Base-by-base conservation (phyloP, 2,329 filamentous ascomycete genomes). In the Sclerotinia sclerotiorum region DNA sequence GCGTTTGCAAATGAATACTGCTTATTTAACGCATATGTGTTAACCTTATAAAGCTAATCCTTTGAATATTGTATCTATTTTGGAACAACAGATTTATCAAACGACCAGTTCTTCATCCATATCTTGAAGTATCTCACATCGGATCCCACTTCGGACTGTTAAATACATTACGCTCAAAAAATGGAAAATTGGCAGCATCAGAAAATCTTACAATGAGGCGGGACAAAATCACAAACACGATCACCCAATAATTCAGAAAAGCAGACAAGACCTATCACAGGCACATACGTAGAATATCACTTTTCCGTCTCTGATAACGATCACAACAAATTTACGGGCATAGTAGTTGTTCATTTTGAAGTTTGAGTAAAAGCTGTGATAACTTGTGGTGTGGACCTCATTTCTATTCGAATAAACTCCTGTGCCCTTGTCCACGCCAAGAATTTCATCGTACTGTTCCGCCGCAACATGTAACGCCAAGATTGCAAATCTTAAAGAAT, bases 281-380 rank as follows among this genome's bases (percentile, higher is more conserved):
- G 3, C 52, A 67, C 56, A 61, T 51, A 17, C 39, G 6, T 29
- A 44, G 46, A 39, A 68, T 51, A 65, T 65, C 66, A 29, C 51
- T 51, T 49, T 57, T 64, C 15, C 21, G 29, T 4, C 27, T 42
- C 17, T 56, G 21, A 24, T 42, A 27, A 39, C 24, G 39, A 52
- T 68, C 5, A 27, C 42, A 46, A 27, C 46, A 58, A 54, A 68
- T 64, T 7, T 68, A 49, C 67, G 65, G 29, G 29, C 29, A 29
- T 10, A 54, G 54, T 21, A 69, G 55, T 32, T 71, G 57, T 1
- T 64, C 69, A 35, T 71, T 72, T 52, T 42, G 49, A 74, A 74
- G 2, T 73, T 72, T 10, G 69, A 52, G 72, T 73, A 2, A 63
- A 65, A 21, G 60, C 61, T 15, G 65, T 67, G 6, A 52, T 11